Evolutionary conservation across 2,329 filamentous ascomycete genomes (phyloP).

Genomic region (Penicillium concentricum): DNA sequence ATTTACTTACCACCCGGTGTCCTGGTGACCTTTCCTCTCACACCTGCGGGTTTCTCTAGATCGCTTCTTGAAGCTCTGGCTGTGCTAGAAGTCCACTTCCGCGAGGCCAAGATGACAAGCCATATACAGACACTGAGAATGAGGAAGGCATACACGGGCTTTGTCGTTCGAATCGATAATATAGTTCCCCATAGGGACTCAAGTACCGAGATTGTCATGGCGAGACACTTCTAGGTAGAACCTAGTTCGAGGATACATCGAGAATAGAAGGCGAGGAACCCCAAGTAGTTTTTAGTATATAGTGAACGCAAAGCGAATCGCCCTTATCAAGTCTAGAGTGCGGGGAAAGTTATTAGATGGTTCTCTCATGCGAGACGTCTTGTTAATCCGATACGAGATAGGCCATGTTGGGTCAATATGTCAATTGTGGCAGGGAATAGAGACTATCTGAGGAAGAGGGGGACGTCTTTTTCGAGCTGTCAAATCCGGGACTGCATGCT

Average conservation of each 20-base stretch:
- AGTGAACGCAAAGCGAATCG: not conserved
- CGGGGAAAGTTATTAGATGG: not conserved
- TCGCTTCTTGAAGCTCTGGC: slow-evolving; percentile 38
- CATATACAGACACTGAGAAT: slow-evolving; percentile 31
- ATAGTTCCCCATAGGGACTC: slow-evolving; percentile 2
- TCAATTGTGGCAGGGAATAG: not conserved
- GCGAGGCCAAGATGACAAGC: slow-evolving; percentile 24
- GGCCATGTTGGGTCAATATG: not conserved
- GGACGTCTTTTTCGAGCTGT: slow-evolving; percentile 15
- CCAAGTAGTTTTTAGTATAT: not conserved
- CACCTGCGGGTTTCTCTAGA: slow-evolving; percentile 45
- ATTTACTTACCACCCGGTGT: slow-evolving; percentile 47
- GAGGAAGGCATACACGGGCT: slow-evolving; percentile 17
- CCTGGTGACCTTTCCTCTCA: slow-evolving; percentile 35
- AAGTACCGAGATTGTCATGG: not conserved
- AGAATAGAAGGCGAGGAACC: not conserved
- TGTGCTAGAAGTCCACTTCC: slow-evolving; percentile 25
- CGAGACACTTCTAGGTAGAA: not conserved
- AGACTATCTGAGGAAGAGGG: slow-evolving; percentile 2
- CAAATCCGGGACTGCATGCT: slow-evolving; percentile 18
- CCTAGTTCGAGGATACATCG: not conserved
- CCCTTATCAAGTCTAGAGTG: slow-evolving; percentile 1
- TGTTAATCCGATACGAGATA: slow-evolving; percentile 31
- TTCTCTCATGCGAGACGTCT: slow-evolving; percentile 17
- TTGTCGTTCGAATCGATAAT: slow-evolving; percentile 8